Percentiles rank a stretch among this genome's conserved stretches.
Evolutionary conservation across 2,329 filamentous ascomycete species (phyloP).

Genomic region (Colletotrichum tamarilloi): DNA sequence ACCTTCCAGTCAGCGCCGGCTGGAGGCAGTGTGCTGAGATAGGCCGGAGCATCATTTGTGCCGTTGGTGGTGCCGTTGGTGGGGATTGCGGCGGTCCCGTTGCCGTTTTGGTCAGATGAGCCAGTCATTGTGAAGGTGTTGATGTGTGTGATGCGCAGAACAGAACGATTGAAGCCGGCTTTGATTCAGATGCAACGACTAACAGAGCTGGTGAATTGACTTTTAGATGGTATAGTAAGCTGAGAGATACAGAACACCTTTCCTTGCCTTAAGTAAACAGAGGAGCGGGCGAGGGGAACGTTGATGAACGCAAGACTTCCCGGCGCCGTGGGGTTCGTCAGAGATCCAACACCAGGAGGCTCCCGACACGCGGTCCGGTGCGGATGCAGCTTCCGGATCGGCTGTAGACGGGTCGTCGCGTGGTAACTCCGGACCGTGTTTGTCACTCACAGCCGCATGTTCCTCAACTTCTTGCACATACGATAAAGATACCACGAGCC

Average conservation of each 20-base stretch:
- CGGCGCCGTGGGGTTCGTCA: background rate
- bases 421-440: background rate
- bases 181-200: background rate
- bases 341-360: background rate
- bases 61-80: slow-evolving; percentile 6
- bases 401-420: background rate
- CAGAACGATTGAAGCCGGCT: background rate
- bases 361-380: background rate
- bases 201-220: background rate
- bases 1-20: slow-evolving; percentile 49
- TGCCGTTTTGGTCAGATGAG: background rate
- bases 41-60: slow-evolving; percentile 16
- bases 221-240: background rate
- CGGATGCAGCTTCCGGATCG: background rate
- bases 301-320: background rate
- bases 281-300: background rate
- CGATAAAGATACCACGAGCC: background rate
- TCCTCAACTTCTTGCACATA: background rate
- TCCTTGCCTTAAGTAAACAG: background rate
- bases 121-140: background rate
- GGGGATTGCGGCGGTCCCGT: background rate
- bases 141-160: background rate
- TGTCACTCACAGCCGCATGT: background rate
- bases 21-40: slow-evolving; percentile 46
- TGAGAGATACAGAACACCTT: background rate